These are phyloP conservation scores for Ceratocystis lukuohia DNA, from an alignment of 2,329 filamentous ascomycete genomes.

Conservation along the genomic window DNA sequence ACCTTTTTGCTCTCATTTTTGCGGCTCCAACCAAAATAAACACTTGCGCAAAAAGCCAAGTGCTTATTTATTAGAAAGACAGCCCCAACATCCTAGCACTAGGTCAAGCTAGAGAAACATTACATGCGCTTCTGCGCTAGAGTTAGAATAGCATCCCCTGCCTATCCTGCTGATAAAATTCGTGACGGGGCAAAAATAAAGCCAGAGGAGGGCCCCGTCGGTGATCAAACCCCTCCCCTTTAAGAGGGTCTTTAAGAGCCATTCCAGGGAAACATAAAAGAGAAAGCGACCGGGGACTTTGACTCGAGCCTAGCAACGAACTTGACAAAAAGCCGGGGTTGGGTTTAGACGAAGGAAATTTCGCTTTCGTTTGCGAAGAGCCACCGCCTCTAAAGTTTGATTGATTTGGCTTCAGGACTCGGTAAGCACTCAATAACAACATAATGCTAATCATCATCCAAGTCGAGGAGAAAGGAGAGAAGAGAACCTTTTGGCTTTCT, in stretches of 20 bases:
- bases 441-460: not conserved
- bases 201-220: not conserved
- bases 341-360: slow-evolving; percentile 5
- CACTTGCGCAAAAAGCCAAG: too few species aligned
- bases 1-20: too few species aligned
- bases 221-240: not conserved
- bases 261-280: not conserved
- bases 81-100: too few species aligned
- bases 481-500: not conserved
- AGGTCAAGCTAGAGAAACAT: too few species aligned
- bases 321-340: not conserved
- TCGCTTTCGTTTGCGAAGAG: slow-evolving; percentile 1
- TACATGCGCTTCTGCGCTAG: too few species aligned
- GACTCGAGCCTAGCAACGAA: slow-evolving; percentile 6
- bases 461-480: not conserved
- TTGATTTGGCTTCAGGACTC: not conserved
- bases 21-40: too few species aligned
- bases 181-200: not conserved
- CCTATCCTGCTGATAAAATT: not conserved
- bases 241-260: not conserved
- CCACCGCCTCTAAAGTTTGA: slow-evolving; percentile 7
- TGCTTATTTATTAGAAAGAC: too few species aligned
- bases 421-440: not conserved
- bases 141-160: not conserved
- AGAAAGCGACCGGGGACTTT: not conserved